Conservation (phyloP, 257 asterid species). For the Solanum sparsipilum region DNA sequence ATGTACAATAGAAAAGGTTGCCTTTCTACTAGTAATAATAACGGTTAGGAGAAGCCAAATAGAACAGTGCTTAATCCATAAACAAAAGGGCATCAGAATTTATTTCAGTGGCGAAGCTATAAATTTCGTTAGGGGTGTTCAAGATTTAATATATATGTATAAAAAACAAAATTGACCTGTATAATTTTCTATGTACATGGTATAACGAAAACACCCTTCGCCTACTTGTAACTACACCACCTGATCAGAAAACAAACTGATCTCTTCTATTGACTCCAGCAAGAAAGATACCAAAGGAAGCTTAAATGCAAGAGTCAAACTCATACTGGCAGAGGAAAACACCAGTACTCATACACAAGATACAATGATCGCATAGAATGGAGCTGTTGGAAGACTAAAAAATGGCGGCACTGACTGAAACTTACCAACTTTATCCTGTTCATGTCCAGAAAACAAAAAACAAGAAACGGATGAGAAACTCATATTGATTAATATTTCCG, state of each 20-base stretch:
- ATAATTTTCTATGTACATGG: too few species aligned
- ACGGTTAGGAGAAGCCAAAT: neutral
- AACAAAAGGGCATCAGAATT: too few species aligned
- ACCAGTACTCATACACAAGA: neutral
- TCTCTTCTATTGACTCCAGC: too few species aligned
- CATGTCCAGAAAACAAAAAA: neutral
- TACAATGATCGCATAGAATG: neutral
- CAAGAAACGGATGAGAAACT: neutral
- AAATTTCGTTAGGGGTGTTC: too few species aligned
- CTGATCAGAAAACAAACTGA: too few species aligned
- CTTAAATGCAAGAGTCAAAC: neutral
- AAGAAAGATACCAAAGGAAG: neutral
- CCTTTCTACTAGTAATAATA: neutral
- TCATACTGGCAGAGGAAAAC: neutral
- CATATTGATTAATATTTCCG: neutral
- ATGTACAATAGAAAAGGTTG: neutral
- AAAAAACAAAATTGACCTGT: too few species aligned
- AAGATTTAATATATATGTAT: too few species aligned
- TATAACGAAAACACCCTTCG: too few species aligned
- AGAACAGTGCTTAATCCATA: neutral
- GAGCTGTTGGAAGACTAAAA: neutral
- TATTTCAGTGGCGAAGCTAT: too few species aligned
- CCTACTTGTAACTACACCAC: too few species aligned
- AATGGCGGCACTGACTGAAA: slow-evolving; percentile 6
- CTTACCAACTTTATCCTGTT: slow-evolving; percentile 97